A percentile compares a stretch with the other conserved stretches of the same genome.
These are phyloP conservation scores for Skeletonema tropicum DNA, from an alignment of 108 stramenopile species.

Conservation along the genomic window DNA sequence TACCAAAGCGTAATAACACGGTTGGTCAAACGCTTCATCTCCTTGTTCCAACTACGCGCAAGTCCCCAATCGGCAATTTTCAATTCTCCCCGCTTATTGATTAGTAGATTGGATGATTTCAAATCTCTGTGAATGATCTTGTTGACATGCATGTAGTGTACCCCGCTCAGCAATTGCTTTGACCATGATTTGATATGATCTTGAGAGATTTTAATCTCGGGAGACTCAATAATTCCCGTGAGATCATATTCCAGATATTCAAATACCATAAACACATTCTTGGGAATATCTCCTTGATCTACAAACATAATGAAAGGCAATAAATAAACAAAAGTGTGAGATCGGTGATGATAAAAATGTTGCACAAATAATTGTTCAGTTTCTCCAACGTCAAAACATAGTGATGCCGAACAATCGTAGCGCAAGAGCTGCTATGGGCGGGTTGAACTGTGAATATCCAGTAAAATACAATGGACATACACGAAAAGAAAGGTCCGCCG, in stretches of 20 bases:
- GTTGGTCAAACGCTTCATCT: slow-evolving; percentile 91
- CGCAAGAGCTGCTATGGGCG: slow-evolving; percentile 64
- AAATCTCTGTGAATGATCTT: slow-evolving; percentile 95
- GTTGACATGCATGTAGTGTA: slow-evolving; percentile 94
- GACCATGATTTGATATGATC: slow-evolving; percentile 94
- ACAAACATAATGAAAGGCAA: slow-evolving; percentile 19
- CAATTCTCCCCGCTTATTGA: slow-evolving; percentile 86
- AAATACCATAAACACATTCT: slow-evolving; percentile 95
- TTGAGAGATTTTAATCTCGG: slow-evolving; percentile 79
- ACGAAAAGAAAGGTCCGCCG: slow-evolving; percentile 80
- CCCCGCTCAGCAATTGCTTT: slow-evolving; percentile 87
- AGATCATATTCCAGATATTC: slow-evolving; percentile 95
- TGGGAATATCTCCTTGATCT: slow-evolving; percentile 76
- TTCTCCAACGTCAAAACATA: slow-evolving; percentile 21
- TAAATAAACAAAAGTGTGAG: background rate
- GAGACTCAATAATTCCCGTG: slow-evolving; percentile 82
- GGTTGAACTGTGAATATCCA: slow-evolving; percentile 80
- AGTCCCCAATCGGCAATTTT: slow-evolving; percentile 98
- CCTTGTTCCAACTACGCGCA: slow-evolving; percentile 87
- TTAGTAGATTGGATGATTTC: slow-evolving; percentile 93
- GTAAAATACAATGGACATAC: slow-evolving; percentile 56
- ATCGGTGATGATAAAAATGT: slow-evolving; percentile 3
- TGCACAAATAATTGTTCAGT: slow-evolving; percentile 7
- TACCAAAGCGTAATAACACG: slow-evolving; percentile 98
- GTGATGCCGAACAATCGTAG: slow-evolving; percentile 38